Conservation (phyloP, 2,329 filamentous ascomycete species). For the Mycosphaerella sp. region DNA sequence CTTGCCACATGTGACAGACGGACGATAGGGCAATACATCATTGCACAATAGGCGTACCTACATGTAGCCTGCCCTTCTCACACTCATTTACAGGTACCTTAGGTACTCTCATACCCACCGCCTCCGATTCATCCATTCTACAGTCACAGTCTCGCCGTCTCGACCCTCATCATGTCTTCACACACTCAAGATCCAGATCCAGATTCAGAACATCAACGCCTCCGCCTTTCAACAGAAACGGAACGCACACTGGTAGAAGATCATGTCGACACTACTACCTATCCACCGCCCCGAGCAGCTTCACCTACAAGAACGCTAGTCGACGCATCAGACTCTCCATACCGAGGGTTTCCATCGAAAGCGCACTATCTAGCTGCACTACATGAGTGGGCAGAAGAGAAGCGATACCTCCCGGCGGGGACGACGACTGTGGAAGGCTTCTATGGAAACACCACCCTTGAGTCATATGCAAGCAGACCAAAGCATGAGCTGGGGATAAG, state of each 20-base stretch:
- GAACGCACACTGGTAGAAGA: conserved; percentile 3
- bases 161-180: not conserved
- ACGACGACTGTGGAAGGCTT: conserved; percentile 24
- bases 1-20: not conserved
- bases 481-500: conserved; percentile 21
- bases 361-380: conserved; percentile 28
- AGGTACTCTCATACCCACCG: not conserved
- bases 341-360: conserved; percentile 28
- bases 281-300: not conserved
- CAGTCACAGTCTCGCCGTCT: not conserved
- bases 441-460: conserved; percentile 28
- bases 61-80: not conserved
- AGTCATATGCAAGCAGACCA: conserved; percentile 24
- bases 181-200: not conserved
- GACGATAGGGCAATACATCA: not conserved
- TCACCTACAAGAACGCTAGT: conserved; percentile 3
- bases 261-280: not conserved
- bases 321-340: conserved; percentile 12
- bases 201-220: not conserved
- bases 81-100: not conserved
- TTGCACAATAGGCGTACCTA: not conserved
- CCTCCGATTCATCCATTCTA: not conserved
- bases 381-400: conserved; percentile 28
- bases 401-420: conserved; percentile 25
- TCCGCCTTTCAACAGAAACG: conserved; percentile 4